Percentiles rank a stretch among this genome's conserved stretches.
phyloP scores from a whole-genome alignment of 2,329 filamentous ascomycete species.

The Cercospora berteroae region DNA sequence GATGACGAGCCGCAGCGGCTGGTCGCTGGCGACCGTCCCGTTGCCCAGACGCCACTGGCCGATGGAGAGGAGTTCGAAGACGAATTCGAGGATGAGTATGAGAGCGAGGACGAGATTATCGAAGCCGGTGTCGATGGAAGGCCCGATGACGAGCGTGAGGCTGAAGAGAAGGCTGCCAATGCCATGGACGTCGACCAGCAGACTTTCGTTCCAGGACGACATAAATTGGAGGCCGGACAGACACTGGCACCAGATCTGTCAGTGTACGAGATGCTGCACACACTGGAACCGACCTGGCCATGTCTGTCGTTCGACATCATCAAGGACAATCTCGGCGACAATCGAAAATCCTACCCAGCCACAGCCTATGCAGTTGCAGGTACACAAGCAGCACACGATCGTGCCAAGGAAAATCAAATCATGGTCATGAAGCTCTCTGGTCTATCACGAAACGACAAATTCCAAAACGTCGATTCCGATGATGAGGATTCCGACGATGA shows the following conservation, averaged over 20 bases:
- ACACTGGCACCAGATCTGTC: slow-evolving; percentile 85
- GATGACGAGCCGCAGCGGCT: slow-evolving; percentile 52
- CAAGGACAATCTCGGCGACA: slow-evolving; percentile 79
- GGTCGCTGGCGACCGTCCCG: slow-evolving; percentile 61
- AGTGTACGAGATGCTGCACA: slow-evolving; percentile 98
- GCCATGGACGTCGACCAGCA: slow-evolving; percentile 92
- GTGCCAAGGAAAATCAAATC: slow-evolving; percentile 83
- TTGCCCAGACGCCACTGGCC: slow-evolving; percentile 49
- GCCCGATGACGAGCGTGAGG: slow-evolving; percentile 88
- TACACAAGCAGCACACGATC: slow-evolving; percentile 78
- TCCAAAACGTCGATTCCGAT: slow-evolving; percentile 64
- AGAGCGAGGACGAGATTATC: slow-evolving; percentile 84
- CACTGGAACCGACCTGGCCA: slow-evolving; percentile 89
- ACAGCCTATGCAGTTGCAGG: slow-evolving; percentile 94
- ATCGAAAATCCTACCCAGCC: slow-evolving; percentile 88
- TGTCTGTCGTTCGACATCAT: slow-evolving; percentile 95
- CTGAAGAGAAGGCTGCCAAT: slow-evolving; percentile 72
- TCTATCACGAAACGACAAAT: slow-evolving; percentile 79
- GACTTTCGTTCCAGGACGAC: slow-evolving; percentile 93
- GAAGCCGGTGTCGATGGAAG: slow-evolving; percentile 92
- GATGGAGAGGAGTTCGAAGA: slow-evolving; percentile 80
- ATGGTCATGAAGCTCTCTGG: slow-evolving; percentile 96
- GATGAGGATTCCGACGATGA: slow-evolving; percentile 69
- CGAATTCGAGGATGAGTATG: slow-evolving; percentile 89
- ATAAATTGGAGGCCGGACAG: slow-evolving; percentile 86